A percentile compares a stretch with the other conserved stretches of the same genome.
These are phyloP conservation scores for Talaromyces albobiverticillius DNA, from an alignment of 2,329 filamentous ascomycete genomes.

Conservation along the genomic window DNA sequence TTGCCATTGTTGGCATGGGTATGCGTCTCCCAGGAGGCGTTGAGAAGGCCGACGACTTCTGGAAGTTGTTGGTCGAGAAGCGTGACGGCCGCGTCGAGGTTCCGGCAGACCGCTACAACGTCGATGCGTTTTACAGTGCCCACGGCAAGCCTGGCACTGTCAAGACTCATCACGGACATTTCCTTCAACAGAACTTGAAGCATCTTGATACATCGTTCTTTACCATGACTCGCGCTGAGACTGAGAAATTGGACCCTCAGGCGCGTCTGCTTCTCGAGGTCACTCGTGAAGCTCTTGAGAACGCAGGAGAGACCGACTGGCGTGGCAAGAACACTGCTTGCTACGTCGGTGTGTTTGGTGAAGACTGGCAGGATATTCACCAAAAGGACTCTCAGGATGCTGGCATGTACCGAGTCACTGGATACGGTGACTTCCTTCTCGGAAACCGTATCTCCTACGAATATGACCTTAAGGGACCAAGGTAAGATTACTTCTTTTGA, in stretches of 20 bases:
- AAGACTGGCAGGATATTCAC: constrained; percentile 21
- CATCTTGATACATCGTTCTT: constrained; percentile 33
- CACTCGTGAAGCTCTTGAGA: constrained; percentile 32
- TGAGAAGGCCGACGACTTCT: constrained; percentile 2
- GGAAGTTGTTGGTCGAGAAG: constrained; percentile 16
- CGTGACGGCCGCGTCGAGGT: constrained; percentile 12
- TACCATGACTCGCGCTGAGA: constrained; percentile 29
- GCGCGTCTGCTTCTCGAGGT: constrained; percentile 34
- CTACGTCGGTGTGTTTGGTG: constrained; percentile 29
- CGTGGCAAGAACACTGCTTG: constrained; percentile 28
- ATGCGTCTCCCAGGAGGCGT: constrained; percentile 15
- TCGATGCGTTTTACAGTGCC: constrained; percentile 10
- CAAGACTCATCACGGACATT: constrained; percentile 21
- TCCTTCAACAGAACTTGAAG: constrained; percentile 27
- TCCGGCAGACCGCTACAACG: constrained; percentile 17
- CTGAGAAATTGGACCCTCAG: constrained; percentile 30
- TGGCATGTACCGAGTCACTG: too few species aligned
- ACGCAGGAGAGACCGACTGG: constrained; percentile 23
- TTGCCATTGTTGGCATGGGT: constrained; percentile 17
- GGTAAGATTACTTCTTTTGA: constrained; percentile 41
- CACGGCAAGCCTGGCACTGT: not conserved
- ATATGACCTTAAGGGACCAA: constrained; percentile 25
- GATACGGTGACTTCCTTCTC: constrained; percentile 8
- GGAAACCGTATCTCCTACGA: constrained; percentile 21
- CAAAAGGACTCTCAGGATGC: constrained; percentile 14